Evolutionary conservation across 2,329 filamentous ascomycete genomes (phyloP).

Genomic region (Alternaria metachromatica): DNA sequence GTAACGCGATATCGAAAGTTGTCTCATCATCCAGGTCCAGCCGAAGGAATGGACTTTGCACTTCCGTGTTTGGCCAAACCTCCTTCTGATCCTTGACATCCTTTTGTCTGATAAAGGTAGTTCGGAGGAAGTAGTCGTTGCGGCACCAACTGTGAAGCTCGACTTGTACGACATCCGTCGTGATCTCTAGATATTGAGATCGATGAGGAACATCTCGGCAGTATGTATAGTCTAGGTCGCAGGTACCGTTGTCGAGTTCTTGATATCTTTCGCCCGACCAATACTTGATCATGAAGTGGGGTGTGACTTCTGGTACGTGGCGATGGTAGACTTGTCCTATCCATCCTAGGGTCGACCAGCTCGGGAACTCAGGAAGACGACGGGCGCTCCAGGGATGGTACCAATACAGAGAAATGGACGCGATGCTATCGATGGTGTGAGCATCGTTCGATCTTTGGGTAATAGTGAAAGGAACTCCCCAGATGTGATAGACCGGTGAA

Average conservation of each 20-base stretch:
- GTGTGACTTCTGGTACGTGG: accelerated
- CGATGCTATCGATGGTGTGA: background rate
- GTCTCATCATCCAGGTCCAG: background rate
- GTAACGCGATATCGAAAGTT: accelerated
- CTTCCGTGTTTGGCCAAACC: background rate
- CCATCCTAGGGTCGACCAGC: background rate
- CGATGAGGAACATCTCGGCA: background rate
- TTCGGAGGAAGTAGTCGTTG: background rate
- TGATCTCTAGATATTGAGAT: background rate
- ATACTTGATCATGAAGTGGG: background rate
- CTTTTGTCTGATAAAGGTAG: background rate
- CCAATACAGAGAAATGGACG: background rate
- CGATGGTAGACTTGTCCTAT: accelerated
- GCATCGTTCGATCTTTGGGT: too few species aligned
- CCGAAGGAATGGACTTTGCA: background rate
- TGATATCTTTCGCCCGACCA: background rate
- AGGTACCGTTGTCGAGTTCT: background rate
- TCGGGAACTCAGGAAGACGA: background rate
- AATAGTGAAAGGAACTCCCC: background rate
- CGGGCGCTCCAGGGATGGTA: accelerated
- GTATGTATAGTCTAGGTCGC: background rate
- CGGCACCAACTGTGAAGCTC: accelerated
- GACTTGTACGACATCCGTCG: background rate
- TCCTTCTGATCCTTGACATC: background rate
- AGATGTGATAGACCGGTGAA: background rate